phyloP scores from a whole-genome alignment of 768 basidiomycete species.

The Tylopilus sp. region DNA sequence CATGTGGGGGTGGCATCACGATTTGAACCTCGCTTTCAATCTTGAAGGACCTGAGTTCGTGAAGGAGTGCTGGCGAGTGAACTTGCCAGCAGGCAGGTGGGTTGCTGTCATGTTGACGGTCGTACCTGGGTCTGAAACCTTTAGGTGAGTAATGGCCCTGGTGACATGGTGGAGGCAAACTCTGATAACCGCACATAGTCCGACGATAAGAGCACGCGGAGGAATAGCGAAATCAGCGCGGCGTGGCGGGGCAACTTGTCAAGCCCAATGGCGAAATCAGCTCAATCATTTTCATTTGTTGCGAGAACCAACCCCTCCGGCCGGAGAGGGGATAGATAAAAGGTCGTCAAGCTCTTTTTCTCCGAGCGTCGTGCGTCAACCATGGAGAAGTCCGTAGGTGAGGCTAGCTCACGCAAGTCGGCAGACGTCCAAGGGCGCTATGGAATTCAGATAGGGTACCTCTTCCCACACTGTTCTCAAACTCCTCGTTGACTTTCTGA shows the following conservation, averaged over 20 bases:
- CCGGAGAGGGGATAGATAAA: slow-evolving; percentile 15
- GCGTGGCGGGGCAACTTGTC: neutral
- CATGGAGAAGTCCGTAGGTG: slow-evolving; percentile 20
- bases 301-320: neutral
- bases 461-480: neutral
- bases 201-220: neutral
- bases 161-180: neutral
- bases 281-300: slow-evolving; percentile 1
- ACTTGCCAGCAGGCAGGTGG: neutral
- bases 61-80: no score
- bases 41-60: no score
- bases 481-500: neutral
- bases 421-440: slow-evolving; percentile 18
- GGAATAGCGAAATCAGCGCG: slow-evolving; percentile 31
- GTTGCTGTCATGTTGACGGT: neutral
- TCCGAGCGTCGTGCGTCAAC: neutral
- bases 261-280: slow-evolving; percentile 26
- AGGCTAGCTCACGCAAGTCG: slow-evolving; percentile 12
- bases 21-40: no score
- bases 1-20: no score
- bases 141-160: slow-evolving; percentile 1
- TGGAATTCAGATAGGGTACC: slow-evolving; percentile 33
- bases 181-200: neutral
- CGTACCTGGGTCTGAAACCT: neutral
- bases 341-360: neutral